These are phyloP conservation scores for Protea cynaroides DNA, from an alignment of 164 flowering plant species.

Conservation along the genomic window DNA sequence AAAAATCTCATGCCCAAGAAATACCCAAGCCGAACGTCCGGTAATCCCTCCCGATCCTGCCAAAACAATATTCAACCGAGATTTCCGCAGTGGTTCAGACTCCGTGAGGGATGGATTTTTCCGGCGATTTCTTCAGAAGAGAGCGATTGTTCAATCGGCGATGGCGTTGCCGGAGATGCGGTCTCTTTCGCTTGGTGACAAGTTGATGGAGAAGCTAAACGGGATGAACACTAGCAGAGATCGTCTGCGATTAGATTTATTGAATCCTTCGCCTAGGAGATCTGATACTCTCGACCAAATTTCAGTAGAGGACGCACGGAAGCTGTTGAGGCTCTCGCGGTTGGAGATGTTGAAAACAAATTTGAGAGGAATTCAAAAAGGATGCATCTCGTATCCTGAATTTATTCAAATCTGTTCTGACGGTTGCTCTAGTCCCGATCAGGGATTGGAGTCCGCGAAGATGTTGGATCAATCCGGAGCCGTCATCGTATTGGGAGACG, in stretches of 20 bases:
- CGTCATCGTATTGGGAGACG: conserved; percentile 71
- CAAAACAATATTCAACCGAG: conserved; percentile 13
- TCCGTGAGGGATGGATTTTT: conserved; percentile 28
- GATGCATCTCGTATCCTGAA: conserved; percentile 47
- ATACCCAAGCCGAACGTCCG: conserved; percentile 11
- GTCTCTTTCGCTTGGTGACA: conserved; percentile 34
- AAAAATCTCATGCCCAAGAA: conserved; percentile 17
- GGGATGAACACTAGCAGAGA: conserved; percentile 36
- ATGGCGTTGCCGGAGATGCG: conserved; percentile 20
- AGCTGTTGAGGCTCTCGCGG: conserved; percentile 53
- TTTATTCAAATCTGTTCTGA: conserved; percentile 51
- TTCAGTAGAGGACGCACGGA: conserved; percentile 53
- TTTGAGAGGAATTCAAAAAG: conserved; percentile 32
- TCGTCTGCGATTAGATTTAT: conserved; percentile 53
- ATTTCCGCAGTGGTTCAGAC: conserved; percentile 15
- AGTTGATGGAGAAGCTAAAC: conserved; percentile 44
- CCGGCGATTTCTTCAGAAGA: conserved; percentile 42
- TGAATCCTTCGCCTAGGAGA: conserved; percentile 30
- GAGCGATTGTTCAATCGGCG: conserved; percentile 26
- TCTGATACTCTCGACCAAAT: conserved; percentile 14
- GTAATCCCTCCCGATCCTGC: conserved; percentile 25
- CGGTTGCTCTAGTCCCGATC: conserved; percentile 35
- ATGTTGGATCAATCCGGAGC: conserved; percentile 60
- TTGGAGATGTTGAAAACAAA: conserved; percentile 54
- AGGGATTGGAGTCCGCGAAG: conserved; percentile 48